Percentiles rank a stretch among this genome's conserved stretches.
phyloP scores from a whole-genome alignment of 2,329 filamentous ascomycete species.

The Talaromyces sp. region DNA sequence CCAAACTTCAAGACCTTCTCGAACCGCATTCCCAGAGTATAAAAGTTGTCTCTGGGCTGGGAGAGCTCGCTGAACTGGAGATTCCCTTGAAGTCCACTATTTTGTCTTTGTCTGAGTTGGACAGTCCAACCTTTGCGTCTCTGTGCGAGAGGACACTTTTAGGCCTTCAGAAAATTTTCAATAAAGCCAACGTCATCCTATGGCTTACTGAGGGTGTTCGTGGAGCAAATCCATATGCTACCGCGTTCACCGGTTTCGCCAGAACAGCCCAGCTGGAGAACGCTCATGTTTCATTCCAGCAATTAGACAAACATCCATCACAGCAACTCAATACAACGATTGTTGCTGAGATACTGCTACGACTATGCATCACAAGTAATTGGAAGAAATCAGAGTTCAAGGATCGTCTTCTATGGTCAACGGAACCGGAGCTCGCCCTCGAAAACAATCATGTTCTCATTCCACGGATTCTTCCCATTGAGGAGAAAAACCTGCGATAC shows the following conservation, averaged over 20 bases:
- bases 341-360: neutral
- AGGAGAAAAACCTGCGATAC: neutral
- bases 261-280: conserved; percentile 6
- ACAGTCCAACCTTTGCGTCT: conserved; percentile 19
- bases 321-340: too few species aligned
- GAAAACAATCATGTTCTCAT: conserved; percentile 23
- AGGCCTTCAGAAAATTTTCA: conserved; percentile 15
- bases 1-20: neutral
- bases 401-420: conserved; percentile 10
- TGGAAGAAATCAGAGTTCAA: neutral
- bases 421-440: conserved; percentile 26
- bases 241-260: conserved; percentile 9
- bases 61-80: neutral
- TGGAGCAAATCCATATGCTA: conserved; percentile 4
- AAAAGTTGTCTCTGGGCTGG: neutral
- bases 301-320: too few species aligned
- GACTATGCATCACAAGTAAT: neutral
- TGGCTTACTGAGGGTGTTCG: conserved; percentile 10
- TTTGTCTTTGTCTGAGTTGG: conserved; percentile 5
- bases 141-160: conserved; percentile 14
- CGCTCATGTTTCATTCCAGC: conserved; percentile 8
- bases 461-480: conserved; percentile 22
- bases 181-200: neutral
- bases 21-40: neutral
- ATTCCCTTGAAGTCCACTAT: neutral